phyloP scores from a whole-genome alignment of 2,329 filamentous ascomycete genomes.

The Geosmithia morbida region DNA sequence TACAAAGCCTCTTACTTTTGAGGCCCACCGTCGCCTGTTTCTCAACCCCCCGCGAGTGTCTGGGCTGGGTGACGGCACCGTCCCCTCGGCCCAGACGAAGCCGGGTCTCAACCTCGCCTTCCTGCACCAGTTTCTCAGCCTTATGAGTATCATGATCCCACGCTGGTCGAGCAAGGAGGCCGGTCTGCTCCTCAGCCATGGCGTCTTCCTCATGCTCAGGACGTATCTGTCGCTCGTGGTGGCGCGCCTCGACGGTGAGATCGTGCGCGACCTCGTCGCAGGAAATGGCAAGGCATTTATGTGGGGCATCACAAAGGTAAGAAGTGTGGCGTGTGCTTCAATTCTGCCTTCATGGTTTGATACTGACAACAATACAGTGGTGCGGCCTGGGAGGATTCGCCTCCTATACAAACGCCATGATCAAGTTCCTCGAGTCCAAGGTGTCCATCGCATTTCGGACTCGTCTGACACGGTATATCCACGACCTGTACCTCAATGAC shows the following conservation, averaged over 20 bases:
- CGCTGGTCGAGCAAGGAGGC: conserved; percentile 94
- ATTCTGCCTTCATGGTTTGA: not conserved
- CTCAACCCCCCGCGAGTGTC: conserved; percentile 79
- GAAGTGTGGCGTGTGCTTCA: too few relatives aligned
- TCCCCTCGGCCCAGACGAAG: conserved; percentile 81
- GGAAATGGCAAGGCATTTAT: conserved; percentile 82
- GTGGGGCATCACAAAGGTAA: conserved; percentile 69
- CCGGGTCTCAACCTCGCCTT: conserved; percentile 92
- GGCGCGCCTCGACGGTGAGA: conserved; percentile 84
- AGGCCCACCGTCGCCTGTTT: conserved; percentile 88
- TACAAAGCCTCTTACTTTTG: conserved; percentile 87
- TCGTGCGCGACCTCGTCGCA: conserved; percentile 90
- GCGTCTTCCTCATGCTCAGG: conserved; percentile 74
- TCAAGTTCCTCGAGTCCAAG: conserved; percentile 96
- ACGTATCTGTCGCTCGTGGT: conserved; percentile 93
- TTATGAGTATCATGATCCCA: conserved; percentile 96
- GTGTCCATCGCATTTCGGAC: conserved; percentile 97
- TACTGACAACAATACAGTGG: conserved; percentile 40
- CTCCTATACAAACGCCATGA: conserved; percentile 97
- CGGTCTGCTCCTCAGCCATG: conserved; percentile 75
- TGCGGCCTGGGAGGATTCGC: conserved; percentile 85
- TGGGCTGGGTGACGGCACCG: conserved; percentile 57
- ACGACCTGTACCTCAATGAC: conserved; percentile 90
- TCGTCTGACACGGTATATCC: conserved; percentile 86
- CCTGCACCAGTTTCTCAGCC: conserved; percentile 86